These are phyloP conservation scores for Casaregolazyma suthepensis DNA, from an alignment of 1,139 yeast genomes.

Conservation along the genomic window DNA sequence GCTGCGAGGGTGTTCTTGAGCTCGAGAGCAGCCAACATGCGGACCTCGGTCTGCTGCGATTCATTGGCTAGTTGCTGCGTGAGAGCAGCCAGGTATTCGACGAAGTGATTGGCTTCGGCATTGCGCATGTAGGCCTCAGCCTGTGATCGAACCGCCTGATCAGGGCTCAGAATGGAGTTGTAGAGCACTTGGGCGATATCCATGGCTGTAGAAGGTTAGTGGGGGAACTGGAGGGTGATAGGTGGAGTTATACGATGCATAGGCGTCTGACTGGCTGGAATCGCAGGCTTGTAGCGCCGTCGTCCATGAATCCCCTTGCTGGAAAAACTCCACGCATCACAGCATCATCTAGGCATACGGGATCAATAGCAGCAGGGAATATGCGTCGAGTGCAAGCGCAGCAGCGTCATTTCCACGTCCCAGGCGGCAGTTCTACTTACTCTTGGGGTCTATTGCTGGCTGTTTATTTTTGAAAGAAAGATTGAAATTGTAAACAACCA, in stretches of 20 bases:
- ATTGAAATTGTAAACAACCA: neutral
- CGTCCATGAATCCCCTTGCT: neutral
- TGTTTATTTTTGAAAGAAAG: neutral
- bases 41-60: constrained; percentile 65
- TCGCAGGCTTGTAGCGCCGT: too few relatives aligned
- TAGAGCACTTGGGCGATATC: constrained; percentile 1
- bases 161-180: constrained; percentile 23
- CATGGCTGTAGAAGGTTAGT: constrained; percentile 2
- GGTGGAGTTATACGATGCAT: neutral
- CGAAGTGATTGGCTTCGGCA: constrained; percentile 72
- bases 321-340: neutral
- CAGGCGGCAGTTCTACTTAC: neutral
- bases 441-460: neutral
- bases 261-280: neutral
- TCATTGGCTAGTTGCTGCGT: constrained; percentile 68
- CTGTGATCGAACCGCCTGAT: constrained; percentile 62
- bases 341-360: neutral
- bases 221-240: neutral
- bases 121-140: constrained; percentile 77
- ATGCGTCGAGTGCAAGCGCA: neutral
- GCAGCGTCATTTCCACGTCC: neutral
- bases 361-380: neutral
- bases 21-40: constrained; percentile 87
- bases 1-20: constrained; percentile 83
- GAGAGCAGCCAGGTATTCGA: constrained; percentile 62